phyloP scores from a whole-genome alignment of 306 rosid species.

The Styphnolobium japonicum region DNA sequence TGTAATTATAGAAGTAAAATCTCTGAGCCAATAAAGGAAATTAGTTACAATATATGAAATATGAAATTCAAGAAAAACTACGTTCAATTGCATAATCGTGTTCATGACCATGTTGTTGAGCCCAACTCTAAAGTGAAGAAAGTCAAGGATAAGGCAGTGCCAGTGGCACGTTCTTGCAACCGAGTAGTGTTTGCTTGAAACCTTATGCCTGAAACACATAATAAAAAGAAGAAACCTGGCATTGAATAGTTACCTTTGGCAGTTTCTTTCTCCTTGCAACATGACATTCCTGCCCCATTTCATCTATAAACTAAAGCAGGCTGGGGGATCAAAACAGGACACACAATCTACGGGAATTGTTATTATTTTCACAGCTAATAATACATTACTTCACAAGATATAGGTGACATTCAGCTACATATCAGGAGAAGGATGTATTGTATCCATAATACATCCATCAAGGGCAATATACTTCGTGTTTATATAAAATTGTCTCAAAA shows the following conservation, averaged over 20 bases:
- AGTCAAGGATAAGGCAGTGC: too few relatives aligned
- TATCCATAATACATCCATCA: conserved; percentile 49
- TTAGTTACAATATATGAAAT: too few relatives aligned
- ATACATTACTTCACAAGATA: not conserved
- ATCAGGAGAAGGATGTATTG: conserved; percentile 27
- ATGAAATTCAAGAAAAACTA: too few relatives aligned
- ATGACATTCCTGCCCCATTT: not conserved
- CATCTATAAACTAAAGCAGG: not conserved
- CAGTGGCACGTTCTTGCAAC: too few relatives aligned
- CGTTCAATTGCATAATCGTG: too few relatives aligned
- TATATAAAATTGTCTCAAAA: conserved; percentile 59
- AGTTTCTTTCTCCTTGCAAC: not conserved
- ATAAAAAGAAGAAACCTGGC: not conserved
- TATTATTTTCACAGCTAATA: not conserved
- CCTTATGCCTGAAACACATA: too few relatives aligned
- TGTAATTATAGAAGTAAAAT: too few relatives aligned
- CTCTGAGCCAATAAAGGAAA: too few relatives aligned
- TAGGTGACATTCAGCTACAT: conserved; percentile 21
- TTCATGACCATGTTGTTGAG: too few relatives aligned
- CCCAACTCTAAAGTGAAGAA: too few relatives aligned
- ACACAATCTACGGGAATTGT: too few relatives aligned
- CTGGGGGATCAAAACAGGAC: not conserved
- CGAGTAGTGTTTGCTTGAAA: too few relatives aligned
- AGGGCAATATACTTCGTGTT: conserved; percentile 47
- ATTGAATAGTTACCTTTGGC: not conserved